These are phyloP conservation scores for Blastocystis sp. DNA, from an alignment of 352 stramenopile genomes.

Conservation along the genomic window DNA sequence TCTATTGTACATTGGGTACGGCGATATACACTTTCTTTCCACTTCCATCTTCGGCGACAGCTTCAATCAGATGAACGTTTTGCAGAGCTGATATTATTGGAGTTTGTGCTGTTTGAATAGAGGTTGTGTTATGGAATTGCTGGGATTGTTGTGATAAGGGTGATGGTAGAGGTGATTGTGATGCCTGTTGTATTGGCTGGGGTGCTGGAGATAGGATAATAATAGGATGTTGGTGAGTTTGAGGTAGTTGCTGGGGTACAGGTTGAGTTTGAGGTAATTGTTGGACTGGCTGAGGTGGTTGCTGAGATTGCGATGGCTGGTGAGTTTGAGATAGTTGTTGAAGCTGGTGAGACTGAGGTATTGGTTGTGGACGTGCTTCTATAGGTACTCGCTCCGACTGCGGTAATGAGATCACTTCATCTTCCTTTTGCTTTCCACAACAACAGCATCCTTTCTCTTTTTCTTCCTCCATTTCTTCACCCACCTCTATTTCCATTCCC, in stretches of 20 bases:
- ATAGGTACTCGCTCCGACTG: background rate
- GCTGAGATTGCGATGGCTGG: too few species aligned
- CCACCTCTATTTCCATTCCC: background rate
- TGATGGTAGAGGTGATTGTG: background rate
- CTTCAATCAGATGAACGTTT: background rate
- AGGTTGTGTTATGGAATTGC: background rate
- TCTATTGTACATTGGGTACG: slow-evolving; percentile 15
- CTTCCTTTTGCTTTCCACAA: background rate
- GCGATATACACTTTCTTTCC: slow-evolving; percentile 22
- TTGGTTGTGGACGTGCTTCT: background rate
- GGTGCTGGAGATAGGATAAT: background rate
- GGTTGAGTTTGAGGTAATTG: background rate
- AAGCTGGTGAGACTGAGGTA: too few species aligned
- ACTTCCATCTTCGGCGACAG: slow-evolving; percentile 35
- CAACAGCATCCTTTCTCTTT: background rate
- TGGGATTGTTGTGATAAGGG: background rate
- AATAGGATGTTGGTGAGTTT: background rate
- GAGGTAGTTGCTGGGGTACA: background rate
- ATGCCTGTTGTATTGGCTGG: background rate
- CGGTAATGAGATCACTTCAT: background rate
- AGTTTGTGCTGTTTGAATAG: background rate
- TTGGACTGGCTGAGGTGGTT: background rate
- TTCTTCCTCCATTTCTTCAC: background rate
- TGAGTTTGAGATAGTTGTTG: too few species aligned
- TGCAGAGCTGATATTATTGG: background rate